Evolutionary conservation across 2,329 filamentous ascomycete species (phyloP), one percentile per base, ranked within the genome.

Genomic region (Hypoxylon sp.): DNA sequence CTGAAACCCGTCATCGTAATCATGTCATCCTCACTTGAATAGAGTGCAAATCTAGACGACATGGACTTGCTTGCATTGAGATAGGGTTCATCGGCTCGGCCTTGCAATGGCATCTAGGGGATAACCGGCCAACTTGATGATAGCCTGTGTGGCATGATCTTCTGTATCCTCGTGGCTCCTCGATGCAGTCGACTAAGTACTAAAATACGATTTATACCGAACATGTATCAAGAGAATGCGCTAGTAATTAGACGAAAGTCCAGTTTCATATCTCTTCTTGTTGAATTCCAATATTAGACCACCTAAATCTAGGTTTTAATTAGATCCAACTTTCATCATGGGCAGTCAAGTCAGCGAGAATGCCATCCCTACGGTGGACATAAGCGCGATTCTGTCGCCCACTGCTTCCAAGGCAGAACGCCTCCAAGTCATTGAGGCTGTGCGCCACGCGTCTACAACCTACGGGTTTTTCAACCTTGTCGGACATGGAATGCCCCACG

Each of bases 391-490:
- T 17, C 17, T 45, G 11, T 36, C 34, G 1, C 34, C 34, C 2
- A 36, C 13, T 36, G 13, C 41, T 10, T 45, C 41, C 3, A 19
- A 45, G 10, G 41, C 17, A 19, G 41, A 19, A 23, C 41, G 41
- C 21, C 41, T 21, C 41, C 41, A 45, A 3, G 41, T 45, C 17
- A 45, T 19, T n/a, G 41, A 23, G 21, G 41, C 17, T 21, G 41
- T 45, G 41, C 41, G 41, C 5, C 17, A 45, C 17, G 41, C 41
- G 5, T 45, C 41, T 9, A 45, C 21, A 17, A 45, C n/a, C 1
- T 45, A 19, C 11, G 75, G 76, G 13, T 78, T 78, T 60, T 78
- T 78, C 63, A 72, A 76, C 50, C 65, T 75, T 3, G 68, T 73
- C 32, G 74, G 74, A 10, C 76, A 78, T 52, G 76, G 76, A 10